Conservation (phyloP, 768 basidiomycete species). For the Suillus sp. region DNA sequence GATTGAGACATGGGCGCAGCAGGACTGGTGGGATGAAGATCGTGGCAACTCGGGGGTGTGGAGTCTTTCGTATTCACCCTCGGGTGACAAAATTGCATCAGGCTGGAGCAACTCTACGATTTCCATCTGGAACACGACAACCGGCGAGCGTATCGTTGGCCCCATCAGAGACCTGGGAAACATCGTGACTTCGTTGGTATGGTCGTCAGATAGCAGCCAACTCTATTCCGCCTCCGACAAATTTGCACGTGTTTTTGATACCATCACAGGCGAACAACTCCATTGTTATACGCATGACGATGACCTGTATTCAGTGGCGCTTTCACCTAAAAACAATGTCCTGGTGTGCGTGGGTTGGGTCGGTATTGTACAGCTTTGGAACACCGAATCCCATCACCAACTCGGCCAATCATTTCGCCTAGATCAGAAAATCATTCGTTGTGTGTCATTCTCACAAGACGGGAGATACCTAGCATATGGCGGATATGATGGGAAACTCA, state of each 20-base stretch:
- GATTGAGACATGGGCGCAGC: neutral
- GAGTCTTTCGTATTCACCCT: neutral
- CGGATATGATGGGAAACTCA: neutral
- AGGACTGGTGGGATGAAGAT: neutral
- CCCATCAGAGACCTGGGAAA: neutral
- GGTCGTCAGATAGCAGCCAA: neutral
- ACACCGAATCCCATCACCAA: neutral
- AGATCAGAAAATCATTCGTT: neutral
- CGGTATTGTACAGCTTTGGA: neutral
- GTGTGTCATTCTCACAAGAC: neutral
- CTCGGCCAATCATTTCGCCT: too few species aligned
- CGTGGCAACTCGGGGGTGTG: neutral
- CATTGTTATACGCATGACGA: neutral
- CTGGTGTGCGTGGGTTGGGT: neutral
- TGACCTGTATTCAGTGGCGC: neutral
- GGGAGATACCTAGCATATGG: neutral
- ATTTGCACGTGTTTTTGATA: constrained; percentile 1
- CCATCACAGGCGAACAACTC: neutral
- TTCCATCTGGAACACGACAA: neutral
- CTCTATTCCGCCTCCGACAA: neutral
- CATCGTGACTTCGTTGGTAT: neutral
- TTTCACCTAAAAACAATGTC: neutral
- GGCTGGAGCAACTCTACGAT: neutral
- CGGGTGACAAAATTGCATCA: neutral
- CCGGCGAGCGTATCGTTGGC: neutral